A percentile compares a stretch with the other conserved stretches of the same genome.
Conservation (phyloP, 108 stramenopile species). For the Nitzschia sp. region DNA sequence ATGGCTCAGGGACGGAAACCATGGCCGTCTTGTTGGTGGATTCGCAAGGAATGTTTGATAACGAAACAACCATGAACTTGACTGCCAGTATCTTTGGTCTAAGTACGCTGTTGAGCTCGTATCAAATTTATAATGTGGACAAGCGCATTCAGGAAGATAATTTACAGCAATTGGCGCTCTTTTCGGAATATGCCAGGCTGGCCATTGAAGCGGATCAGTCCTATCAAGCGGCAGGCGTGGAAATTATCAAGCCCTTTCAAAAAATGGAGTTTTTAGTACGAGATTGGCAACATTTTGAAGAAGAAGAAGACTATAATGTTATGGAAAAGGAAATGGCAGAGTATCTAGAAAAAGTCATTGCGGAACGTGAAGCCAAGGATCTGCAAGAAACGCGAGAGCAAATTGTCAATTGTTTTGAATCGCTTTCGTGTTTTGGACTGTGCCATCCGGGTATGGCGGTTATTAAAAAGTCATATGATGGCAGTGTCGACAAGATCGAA, state of each 20-base stretch:
- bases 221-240: slow-evolving; percentile 23
- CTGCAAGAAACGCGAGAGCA: slow-evolving; percentile 93
- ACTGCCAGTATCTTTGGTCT: slow-evolving; percentile 98
- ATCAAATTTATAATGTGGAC: slow-evolving; percentile 98
- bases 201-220: slow-evolving; percentile 73
- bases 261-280: slow-evolving; percentile 96
- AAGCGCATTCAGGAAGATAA: slow-evolving; percentile 99
- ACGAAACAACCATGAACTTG: slow-evolving; percentile 95
- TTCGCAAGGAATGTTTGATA: slow-evolving; percentile 99
- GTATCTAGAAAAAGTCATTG: slow-evolving; percentile 84
- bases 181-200: slow-evolving; percentile 96
- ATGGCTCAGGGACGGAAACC: slow-evolving; percentile 51
- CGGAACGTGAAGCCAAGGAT: slow-evolving; percentile 84
- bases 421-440: slow-evolving; percentile 86
- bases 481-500: slow-evolving; percentile 85
- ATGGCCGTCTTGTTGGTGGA: slow-evolving; percentile 95
- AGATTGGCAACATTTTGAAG: slow-evolving; percentile 97
- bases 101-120: slow-evolving; percentile 87
- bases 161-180: slow-evolving; percentile 97
- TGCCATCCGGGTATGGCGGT: slow-evolving; percentile 97
- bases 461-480: slow-evolving; percentile 92
- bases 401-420: slow-evolving; percentile 92
- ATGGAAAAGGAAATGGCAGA: slow-evolving; percentile 88
- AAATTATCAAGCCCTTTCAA: slow-evolving; percentile 87
- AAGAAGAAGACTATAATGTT: slow-evolving; percentile 73